Evolutionary conservation across 177 flowering plant species (phyloP), one percentile per base, ranked within the genome.

Genomic region (Telopea speciosissima): DNA sequence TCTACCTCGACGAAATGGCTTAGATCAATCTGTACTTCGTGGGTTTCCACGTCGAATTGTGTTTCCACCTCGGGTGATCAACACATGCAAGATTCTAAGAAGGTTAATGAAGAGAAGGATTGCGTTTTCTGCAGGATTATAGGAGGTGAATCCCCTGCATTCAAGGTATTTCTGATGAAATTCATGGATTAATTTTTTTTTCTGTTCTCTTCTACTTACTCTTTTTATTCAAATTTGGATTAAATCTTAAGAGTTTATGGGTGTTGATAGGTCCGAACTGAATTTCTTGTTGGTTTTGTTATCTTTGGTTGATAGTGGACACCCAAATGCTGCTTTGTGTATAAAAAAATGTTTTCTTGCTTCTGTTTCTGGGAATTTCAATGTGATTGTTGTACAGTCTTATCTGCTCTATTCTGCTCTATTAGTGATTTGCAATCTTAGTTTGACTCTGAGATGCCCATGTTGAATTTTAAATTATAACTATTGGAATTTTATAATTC

Each of bases 101-200:
- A 69, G 40, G 66, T 42, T 42, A 66, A 24, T 49, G 74, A 67
- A n/a, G 80, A 75, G 56, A 75, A 68, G 26, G 79, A 72, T 75
- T 92, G 96, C 68, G 81, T 90, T 45, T 92, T 92, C 68, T 92
- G 97, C 75, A 81, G 73, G 85, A 92, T 92, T 76, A 74, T 88
- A 63, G 78, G 80, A 21, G 94, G 94, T 3, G 83, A 90, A 70
- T 81, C 91, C 44, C 96, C 91, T 21, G 87, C 94, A 71, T 68
- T 85, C 28, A 90, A 89, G 93, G 97, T 90, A 69, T 56, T 60
- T 67, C 12, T 9, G 19, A 25, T 42, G 13, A 23, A 33, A 33
- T 66, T 36, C 31, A 28, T 28, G 25, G 73, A 21, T 17, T 24
- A 14, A 1, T 19, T 26, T 24, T 64, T 16, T 59, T 52, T 24